Percentiles rank a stretch among this genome's conserved stretches.
Conservation (phyloP, 2,329 filamentous ascomycete genomes). For the Botrytis fabae region DNA sequence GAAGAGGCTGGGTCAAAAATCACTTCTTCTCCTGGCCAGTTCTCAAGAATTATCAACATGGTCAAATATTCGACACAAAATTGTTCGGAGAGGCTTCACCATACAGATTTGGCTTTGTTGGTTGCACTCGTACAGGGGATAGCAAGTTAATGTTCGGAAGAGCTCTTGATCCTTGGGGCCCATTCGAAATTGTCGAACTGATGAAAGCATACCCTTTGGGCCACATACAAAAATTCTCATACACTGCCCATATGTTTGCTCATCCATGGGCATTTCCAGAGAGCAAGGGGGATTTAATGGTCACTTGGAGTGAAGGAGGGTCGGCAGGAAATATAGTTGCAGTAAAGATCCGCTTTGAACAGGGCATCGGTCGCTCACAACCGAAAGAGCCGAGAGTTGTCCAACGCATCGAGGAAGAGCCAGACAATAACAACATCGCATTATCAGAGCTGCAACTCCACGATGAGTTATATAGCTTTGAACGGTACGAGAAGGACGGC, state of each 20-base stretch:
- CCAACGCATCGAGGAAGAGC: slow-evolving; percentile 1
- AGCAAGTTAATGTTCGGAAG: slow-evolving; percentile 29
- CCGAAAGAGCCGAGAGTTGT: slow-evolving; percentile 7
- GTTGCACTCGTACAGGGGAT: slow-evolving; percentile 27
- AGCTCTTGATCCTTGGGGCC: slow-evolving; percentile 28
- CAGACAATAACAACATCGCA: slow-evolving; percentile 8
- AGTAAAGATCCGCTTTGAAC: slow-evolving; percentile 26
- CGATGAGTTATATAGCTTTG: slow-evolving; percentile 14
- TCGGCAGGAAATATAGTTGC: slow-evolving; percentile 29
- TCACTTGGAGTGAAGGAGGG: slow-evolving; percentile 32
- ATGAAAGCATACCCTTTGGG: slow-evolving; percentile 22
- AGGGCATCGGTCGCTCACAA: slow-evolving; percentile 16
- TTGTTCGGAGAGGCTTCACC: slow-evolving; percentile 27
- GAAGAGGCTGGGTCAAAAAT: slow-evolving; percentile 22
- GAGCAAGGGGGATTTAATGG: slow-evolving; percentile 29
- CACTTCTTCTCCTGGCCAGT: slow-evolving; percentile 22
- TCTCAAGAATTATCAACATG: slow-evolving; percentile 28
- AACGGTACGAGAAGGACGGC: slow-evolving; percentile 7
- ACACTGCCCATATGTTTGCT: slow-evolving; percentile 31
- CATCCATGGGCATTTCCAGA: slow-evolving; percentile 32
- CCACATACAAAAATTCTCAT: slow-evolving; percentile 16
- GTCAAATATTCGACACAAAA: slow-evolving; percentile 30
- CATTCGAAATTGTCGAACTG: slow-evolving; percentile 26
- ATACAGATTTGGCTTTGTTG: slow-evolving; percentile 29
- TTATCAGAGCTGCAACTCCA: slow-evolving; percentile 7